phyloP scores from a whole-genome alignment of 2,329 filamentous ascomycete species.

The Coleophoma crateriformis region DNA sequence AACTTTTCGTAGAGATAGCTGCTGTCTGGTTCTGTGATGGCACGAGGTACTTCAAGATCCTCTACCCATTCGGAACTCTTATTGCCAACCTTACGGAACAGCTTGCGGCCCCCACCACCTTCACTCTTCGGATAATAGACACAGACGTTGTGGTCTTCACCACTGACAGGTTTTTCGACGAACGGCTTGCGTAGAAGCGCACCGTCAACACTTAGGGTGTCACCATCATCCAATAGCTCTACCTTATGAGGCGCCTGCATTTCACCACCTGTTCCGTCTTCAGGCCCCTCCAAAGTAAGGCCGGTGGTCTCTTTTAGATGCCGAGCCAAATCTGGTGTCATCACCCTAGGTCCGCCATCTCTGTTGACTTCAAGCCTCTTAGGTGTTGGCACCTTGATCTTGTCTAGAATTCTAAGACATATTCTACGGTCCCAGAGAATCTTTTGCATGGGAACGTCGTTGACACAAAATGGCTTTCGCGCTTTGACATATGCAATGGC shows the following conservation, averaged over 20 bases:
- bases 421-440: conserved; percentile 92
- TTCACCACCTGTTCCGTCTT: conserved; percentile 57
- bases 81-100: conserved; percentile 97
- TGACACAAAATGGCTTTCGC: conserved; percentile 94
- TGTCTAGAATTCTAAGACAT: conserved; percentile 82
- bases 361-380: conserved; percentile 85
- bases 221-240: conserved; percentile 83
- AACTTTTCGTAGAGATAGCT: conserved; percentile 98
- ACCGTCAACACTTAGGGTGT: conserved; percentile 85
- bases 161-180: conserved; percentile 96
- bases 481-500: conserved; percentile 93
- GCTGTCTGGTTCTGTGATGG: conserved; percentile 70
- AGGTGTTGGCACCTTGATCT: conserved; percentile 84
- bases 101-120: conserved; percentile 81
- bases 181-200: conserved; percentile 82
- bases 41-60: conserved; percentile 69
- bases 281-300: conserved; percentile 64
- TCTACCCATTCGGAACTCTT: conserved; percentile 95
- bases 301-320: conserved; percentile 78
- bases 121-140: conserved; percentile 90
- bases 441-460: conserved; percentile 96
- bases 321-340: conserved; percentile 74
- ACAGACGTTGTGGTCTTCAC: conserved; percentile 97
- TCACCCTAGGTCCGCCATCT: conserved; percentile 78
- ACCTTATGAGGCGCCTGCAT: conserved; percentile 55